Evolutionary conservation across 2,329 filamentous ascomycete genomes (phyloP).

Genomic region (Aureobasidium sp.): DNA sequence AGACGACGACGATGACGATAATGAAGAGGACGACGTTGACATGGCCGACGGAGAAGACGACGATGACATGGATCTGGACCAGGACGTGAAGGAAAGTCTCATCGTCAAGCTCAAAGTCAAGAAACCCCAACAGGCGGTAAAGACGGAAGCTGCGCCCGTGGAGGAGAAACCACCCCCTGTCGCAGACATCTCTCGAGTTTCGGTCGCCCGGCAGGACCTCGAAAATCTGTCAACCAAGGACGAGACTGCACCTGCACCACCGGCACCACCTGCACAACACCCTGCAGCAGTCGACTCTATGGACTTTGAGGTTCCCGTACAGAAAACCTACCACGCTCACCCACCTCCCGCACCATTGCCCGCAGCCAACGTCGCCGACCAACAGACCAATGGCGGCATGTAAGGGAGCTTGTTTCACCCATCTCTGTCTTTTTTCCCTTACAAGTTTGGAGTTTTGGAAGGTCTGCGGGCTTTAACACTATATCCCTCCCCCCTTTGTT

Average conservation of each 20-base stretch:
- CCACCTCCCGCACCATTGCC: neutral
- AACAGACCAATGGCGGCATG: neutral
- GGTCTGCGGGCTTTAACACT: neutral
- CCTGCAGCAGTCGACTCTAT: neutral
- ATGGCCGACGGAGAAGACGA: constrained; percentile 37
- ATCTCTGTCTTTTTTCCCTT: neutral
- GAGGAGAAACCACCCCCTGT: constrained; percentile 1
- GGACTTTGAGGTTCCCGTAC: neutral
- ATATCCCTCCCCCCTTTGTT: neutral
- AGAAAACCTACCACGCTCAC: neutral
- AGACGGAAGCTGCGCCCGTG: neutral
- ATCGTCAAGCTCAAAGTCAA: constrained; percentile 60
- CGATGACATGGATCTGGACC: constrained; percentile 43
- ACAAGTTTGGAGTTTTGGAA: neutral
- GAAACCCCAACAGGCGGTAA: neutral
- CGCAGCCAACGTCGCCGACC: neutral
- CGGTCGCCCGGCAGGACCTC: neutral
- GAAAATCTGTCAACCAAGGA: neutral
- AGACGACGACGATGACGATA: constrained; percentile 58
- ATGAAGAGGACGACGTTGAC: constrained; percentile 44
- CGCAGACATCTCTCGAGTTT: neutral
- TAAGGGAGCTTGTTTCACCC: neutral
- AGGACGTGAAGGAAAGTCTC: constrained; percentile 44
- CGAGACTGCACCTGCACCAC: neutral
- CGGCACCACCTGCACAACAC: neutral